phyloP scores from a whole-genome alignment of 331 rosid genomes.

The Acacia pycnantha region DNA sequence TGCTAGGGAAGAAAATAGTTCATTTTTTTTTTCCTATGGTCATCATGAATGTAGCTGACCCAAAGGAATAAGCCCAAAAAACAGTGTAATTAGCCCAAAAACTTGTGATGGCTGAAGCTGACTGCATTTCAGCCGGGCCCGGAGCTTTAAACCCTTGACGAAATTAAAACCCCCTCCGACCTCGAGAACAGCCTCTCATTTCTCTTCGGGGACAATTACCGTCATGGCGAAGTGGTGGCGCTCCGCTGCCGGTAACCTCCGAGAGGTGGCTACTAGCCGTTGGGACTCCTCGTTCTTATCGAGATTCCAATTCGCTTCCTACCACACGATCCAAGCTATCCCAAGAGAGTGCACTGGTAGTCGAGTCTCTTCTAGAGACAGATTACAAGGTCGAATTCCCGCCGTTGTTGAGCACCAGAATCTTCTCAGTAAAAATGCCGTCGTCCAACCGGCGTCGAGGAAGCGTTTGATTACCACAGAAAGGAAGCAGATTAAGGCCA shows the following conservation, averaged over 20 bases:
- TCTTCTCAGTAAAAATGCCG: slow-evolving; percentile 37
- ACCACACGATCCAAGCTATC: slow-evolving; percentile 90
- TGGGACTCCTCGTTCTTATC: neutral
- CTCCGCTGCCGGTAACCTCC: slow-evolving; percentile 50
- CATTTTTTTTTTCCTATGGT: too few species aligned
- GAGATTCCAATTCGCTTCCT: slow-evolving; percentile 28
- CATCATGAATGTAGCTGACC: too few species aligned
- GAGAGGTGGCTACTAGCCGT: slow-evolving; percentile 20
- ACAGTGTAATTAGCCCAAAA: neutral
- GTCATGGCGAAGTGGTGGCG: slow-evolving; percentile 80
- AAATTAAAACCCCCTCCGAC: slow-evolving; percentile 8
- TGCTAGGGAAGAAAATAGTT: too few species aligned
- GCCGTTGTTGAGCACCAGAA: slow-evolving; percentile 73
- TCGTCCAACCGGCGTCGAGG: slow-evolving; percentile 33
- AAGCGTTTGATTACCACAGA: slow-evolving; percentile 79
- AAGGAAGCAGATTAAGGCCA: slow-evolving; percentile 78
- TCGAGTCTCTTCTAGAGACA: slow-evolving; percentile 56
- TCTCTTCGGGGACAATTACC: neutral
- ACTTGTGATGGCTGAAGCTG: neutral
- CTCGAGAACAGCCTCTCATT: too few species aligned
- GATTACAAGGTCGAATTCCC: slow-evolving; percentile 83
- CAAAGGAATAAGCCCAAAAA: neutral
- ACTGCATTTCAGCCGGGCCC: neutral
- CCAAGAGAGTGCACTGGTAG: slow-evolving; percentile 76
- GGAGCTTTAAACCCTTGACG: slow-evolving; percentile 27